Evolutionary conservation across 2,329 filamentous ascomycete genomes (phyloP).

Genomic region (Nothophaeocryptopus gaeumannii): DNA sequence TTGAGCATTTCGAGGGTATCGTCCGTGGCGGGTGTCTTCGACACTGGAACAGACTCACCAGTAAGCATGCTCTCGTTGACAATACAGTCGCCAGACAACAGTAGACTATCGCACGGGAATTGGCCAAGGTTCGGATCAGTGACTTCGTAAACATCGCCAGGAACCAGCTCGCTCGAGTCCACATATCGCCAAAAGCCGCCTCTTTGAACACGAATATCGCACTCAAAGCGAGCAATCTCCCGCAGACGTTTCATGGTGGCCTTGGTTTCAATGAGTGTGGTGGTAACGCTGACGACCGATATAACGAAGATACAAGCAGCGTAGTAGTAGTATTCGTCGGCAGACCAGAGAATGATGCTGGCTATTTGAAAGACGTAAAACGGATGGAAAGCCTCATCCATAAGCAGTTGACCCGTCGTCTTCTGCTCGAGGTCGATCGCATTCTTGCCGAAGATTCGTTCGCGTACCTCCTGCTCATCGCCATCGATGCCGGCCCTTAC

Average conservation of each 20-base stretch:
- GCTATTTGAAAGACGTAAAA: slow-evolving; percentile 98
- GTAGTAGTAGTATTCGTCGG: slow-evolving; percentile 98
- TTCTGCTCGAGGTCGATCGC: slow-evolving; percentile 93
- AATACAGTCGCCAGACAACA: slow-evolving; percentile 92
- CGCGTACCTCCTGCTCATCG: slow-evolving; percentile 80
- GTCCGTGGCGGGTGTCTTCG: slow-evolving; percentile 80
- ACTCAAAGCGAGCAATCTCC: slow-evolving; percentile 92
- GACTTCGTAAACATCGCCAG: slow-evolving; percentile 94
- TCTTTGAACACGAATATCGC: slow-evolving; percentile 86
- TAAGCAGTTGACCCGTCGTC: slow-evolving; percentile 72
- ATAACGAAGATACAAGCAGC: slow-evolving; percentile 92
- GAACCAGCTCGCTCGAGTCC: slow-evolving; percentile 81
- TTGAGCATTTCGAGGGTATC: slow-evolving; percentile 74
- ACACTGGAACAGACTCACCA: slow-evolving; percentile 93
- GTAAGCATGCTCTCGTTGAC: slow-evolving; percentile 99
- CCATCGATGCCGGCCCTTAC: slow-evolving; percentile 79
- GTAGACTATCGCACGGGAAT: slow-evolving; percentile 86
- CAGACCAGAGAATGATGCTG: slow-evolving; percentile 87
- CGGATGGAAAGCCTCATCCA: slow-evolving; percentile 95
- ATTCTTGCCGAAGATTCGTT: slow-evolving; percentile 85
- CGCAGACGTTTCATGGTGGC: slow-evolving; percentile 87
- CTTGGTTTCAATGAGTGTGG: slow-evolving; percentile 85
- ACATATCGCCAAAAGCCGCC: slow-evolving; percentile 95
- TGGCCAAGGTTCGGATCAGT: slow-evolving; percentile 87
- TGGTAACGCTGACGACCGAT: slow-evolving; percentile 85